Base-by-base conservation (phyloP, 2,329 filamentous ascomycete genomes). In the Aurifilum marmelostoma region DNA sequence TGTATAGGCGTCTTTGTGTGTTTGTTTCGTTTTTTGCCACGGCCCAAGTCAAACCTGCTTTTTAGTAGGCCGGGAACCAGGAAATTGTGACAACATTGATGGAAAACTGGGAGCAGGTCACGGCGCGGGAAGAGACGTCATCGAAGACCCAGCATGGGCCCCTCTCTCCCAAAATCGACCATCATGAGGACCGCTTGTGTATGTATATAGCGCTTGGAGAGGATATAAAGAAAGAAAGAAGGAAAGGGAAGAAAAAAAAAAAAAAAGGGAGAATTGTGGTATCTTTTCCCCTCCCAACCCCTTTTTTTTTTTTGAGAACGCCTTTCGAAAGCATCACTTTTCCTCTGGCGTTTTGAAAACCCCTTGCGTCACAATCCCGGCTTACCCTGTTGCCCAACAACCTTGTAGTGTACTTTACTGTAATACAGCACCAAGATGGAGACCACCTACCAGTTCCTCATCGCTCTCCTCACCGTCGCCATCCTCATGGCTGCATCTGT, bases 401-500 rank as follows among this genome's bases (percentile, higher is more conserved):
- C 18, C 21, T 27, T 37, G 56, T 18, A 29, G n/a, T n/a, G n/a
- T 29, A 39, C 37, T n/a, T 41, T 39, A 39, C 37, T 39, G 11
- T 39, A 5, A 14, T 29, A 11, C 18, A 54, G 12, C 16, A 32
- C 6, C 59, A 69, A 64, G n/a, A 71, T 71, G 70, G 70, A 70
- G 27, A 52, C 65, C 54, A 68, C 56, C 56, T 71, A 71, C 62
- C 67, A 69, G 21, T 8, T 77, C 63, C 34, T 78, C 66, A 71
- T 78, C 68, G 72, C 75, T 29, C 70, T 78, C 61, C 64, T 75
- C 27, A 71, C 75, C 41, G 68, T 75, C 43, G 66, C 75, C 56
- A 74, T 76, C 37, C 54, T 79, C 56, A 67, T 79, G 50, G 75
- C 75, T 16, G 75, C 75, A 11, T 75, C 75, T 16, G 75, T 78